Percentiles rank a stretch among this genome's conserved stretches.
Evolutionary conservation across 768 basidiomycete species (phyloP).

Genomic region (Mycena rebaudengoi): DNA sequence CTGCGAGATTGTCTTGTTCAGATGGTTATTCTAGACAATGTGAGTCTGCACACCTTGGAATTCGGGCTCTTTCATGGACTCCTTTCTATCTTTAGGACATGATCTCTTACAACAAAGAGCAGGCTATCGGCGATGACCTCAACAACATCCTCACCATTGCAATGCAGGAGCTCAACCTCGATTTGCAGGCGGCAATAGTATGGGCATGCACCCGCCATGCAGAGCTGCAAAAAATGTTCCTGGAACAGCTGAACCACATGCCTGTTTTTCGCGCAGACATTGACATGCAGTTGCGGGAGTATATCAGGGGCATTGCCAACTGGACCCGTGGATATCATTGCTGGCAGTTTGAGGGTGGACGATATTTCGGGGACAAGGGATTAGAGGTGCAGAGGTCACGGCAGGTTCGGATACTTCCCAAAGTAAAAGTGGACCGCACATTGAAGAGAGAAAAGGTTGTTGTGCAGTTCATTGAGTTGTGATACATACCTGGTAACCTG

Average conservation of each 20-base stretch:
- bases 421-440: too few species aligned
- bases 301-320: slow-evolving; percentile 52
- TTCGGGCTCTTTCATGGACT: background rate
- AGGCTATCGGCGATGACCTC: slow-evolving; percentile 39
- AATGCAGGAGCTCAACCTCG: slow-evolving; percentile 37
- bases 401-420: too few species aligned
- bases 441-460: too few species aligned
- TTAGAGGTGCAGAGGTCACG: too few species aligned
- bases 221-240: slow-evolving; percentile 41
- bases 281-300: slow-evolving; percentile 47
- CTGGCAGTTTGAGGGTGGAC: slow-evolving; percentile 58
- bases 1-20: background rate
- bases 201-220: slow-evolving; percentile 36
- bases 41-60: background rate
- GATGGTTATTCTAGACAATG: too few species aligned
- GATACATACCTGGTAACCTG: too few species aligned
- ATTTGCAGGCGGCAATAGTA: slow-evolving; percentile 38
- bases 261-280: slow-evolving; percentile 52
- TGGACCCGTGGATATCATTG: slow-evolving; percentile 54
- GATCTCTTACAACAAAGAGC: slow-evolving; percentile 45
- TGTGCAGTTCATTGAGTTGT: too few species aligned
- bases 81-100: slow-evolving; percentile 35
- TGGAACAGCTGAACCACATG: slow-evolving; percentile 37
- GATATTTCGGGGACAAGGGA: slow-evolving; percentile 57
- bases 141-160: slow-evolving; percentile 45